phyloP scores from a whole-genome alignment of 1,284 basidiomycete genomes.

The Trichosporon coremiiforme region DNA sequence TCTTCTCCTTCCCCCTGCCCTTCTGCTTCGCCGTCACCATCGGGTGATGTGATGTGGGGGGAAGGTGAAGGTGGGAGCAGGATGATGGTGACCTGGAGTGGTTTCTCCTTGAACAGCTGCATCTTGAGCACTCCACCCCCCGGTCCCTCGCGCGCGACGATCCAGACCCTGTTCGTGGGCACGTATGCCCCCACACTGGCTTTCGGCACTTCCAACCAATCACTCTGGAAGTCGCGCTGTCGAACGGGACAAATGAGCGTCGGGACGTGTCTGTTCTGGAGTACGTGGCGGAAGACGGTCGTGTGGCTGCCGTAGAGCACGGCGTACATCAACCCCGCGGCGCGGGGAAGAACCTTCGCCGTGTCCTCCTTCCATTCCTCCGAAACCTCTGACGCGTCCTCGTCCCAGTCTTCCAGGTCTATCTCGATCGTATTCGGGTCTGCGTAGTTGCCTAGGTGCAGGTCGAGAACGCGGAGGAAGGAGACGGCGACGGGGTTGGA shows the following conservation, averaged over 20 bases:
- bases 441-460: not conserved
- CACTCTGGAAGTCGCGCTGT: not conserved
- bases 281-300: constrained; percentile 1
- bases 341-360: not conserved
- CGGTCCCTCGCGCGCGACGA: not conserved
- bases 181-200: not conserved
- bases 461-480: not conserved
- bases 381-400: not conserved
- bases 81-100: not conserved
- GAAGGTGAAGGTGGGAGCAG: not conserved
- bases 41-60: no score
- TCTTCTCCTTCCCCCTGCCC: no score
- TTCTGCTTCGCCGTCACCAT: no score
- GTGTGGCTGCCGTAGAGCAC: not conserved
- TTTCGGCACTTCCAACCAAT: not conserved
- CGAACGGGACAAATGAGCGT: not conserved
- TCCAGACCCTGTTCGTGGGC: not conserved
- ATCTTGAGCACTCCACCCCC: not conserved
- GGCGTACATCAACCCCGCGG: not conserved
- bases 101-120: not conserved
- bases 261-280: constrained; percentile 12
- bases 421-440: constrained; percentile 1
- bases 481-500: not conserved
- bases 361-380: not conserved
- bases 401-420: not conserved